Conservation (phyloP, 2,329 filamentous ascomycete species). For the Talaromyces sp. region DNA sequence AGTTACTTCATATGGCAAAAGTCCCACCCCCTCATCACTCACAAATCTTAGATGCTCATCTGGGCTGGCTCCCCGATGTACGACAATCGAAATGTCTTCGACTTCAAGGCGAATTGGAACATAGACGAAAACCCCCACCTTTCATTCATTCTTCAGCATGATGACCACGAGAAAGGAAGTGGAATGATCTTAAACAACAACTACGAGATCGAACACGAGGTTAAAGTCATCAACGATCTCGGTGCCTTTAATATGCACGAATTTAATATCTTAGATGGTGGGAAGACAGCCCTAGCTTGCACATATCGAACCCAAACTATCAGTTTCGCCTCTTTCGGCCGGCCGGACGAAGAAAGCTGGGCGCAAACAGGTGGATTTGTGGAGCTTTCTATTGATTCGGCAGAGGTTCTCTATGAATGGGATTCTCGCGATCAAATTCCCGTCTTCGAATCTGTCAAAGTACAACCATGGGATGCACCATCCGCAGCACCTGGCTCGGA, state of each 20-base stretch:
- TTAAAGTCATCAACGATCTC: conserved; percentile 28
- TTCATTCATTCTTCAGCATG: conserved; percentile 43
- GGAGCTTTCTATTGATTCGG: conserved; percentile 33
- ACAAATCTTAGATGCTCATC: conserved; percentile 40
- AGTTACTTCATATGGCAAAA: conserved; percentile 4
- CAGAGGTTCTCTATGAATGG: conserved; percentile 33
- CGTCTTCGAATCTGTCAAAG: conserved; percentile 14
- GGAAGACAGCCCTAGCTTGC: conserved; percentile 29
- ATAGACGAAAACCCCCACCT: conserved; percentile 48
- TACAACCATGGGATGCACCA: neutral
- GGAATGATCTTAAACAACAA: conserved; percentile 51
- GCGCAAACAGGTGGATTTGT: conserved; percentile 32
- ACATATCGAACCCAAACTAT: conserved; percentile 16
- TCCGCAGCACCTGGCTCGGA: conserved; percentile 23
- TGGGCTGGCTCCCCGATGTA: conserved; percentile 49
- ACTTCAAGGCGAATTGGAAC: conserved; percentile 44
- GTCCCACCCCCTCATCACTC: neutral
- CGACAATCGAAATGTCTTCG: conserved; percentile 48
- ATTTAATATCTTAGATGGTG: conserved; percentile 35
- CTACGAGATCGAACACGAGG: conserved; percentile 47
- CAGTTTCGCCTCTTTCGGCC: conserved; percentile 23
- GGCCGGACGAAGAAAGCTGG: conserved; percentile 23
- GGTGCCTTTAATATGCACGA: conserved; percentile 39
- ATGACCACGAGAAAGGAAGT: conserved; percentile 46
- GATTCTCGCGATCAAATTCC: conserved; percentile 30